phyloP scores from a whole-genome alignment of 192 early-diverging fungal species.

The Paraglomus brasilianum region DNA sequence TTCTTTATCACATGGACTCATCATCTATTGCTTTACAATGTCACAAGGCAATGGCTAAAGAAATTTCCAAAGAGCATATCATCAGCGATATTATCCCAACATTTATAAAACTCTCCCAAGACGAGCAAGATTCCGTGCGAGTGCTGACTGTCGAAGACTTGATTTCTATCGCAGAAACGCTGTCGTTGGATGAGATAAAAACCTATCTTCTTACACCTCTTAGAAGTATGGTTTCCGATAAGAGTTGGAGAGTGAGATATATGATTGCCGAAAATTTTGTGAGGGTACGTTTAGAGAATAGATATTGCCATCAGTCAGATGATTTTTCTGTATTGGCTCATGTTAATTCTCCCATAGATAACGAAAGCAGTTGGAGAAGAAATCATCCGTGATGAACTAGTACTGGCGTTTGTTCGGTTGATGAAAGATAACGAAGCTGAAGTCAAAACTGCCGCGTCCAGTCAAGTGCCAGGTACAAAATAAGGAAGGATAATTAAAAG shows the following conservation, averaged over 20 bases:
- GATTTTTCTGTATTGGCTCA: neutral
- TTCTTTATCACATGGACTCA: conserved; percentile 13
- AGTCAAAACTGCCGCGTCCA: conserved; percentile 92
- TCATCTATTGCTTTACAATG: neutral
- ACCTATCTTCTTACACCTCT: conserved; percentile 72
- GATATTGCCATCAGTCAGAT: neutral
- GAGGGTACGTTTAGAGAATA: conserved; percentile 53
- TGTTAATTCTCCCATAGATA: conserved; percentile 48
- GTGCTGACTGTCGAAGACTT: conserved; percentile 91
- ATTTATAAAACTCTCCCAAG: conserved; percentile 82
- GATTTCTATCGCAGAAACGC: conserved; percentile 80
- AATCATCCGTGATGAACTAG: conserved; percentile 82
- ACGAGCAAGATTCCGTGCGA: conserved; percentile 95
- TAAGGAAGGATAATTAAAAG: neutral
- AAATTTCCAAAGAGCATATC: conserved; percentile 75
- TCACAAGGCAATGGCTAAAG: conserved; percentile 64
- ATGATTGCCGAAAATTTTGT: conserved; percentile 99
- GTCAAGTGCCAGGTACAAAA: conserved; percentile 78
- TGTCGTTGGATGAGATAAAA: conserved; percentile 77
- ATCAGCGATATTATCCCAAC: conserved; percentile 81
- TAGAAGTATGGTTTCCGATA: conserved; percentile 80
- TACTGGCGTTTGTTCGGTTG: conserved; percentile 79
- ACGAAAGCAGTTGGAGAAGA: conserved; percentile 77
- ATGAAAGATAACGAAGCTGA: conserved; percentile 97
- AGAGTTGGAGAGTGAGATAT: conserved; percentile 97